Evolutionary conservation across 441 rosid genomes (phyloP).

Genomic region (Erodium trifolium): DNA sequence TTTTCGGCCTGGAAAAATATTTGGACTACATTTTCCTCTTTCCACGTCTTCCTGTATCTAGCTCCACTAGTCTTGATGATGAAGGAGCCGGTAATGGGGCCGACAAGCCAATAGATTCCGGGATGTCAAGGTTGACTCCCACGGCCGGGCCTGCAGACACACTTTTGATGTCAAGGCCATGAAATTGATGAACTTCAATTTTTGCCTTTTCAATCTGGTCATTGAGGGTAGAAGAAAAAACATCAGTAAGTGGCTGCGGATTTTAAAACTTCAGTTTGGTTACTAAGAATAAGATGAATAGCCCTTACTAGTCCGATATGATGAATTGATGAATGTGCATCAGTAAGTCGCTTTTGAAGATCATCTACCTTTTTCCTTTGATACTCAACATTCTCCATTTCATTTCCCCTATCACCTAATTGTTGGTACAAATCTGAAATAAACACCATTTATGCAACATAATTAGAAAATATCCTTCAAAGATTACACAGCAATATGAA

Average conservation of each 20-base stretch:
- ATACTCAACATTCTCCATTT: conserved; percentile 88
- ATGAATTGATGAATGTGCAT: conserved; percentile 74
- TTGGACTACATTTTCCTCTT: conserved; percentile 47
- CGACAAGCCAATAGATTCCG: conserved; percentile 73
- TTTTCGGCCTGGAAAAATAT: neutral
- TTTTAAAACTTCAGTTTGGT: neutral
- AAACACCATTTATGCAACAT: neutral
- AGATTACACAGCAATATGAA: neutral
- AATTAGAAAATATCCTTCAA: too few species aligned
- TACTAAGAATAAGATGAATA: neutral
- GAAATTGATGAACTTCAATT: conserved; percentile 40
- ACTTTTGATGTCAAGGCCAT: conserved; percentile 36
- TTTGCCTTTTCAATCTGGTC: conserved; percentile 60
- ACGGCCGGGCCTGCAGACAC: conserved; percentile 33
- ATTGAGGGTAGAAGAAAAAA: conserved; percentile 12
- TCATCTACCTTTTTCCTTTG: conserved; percentile 58
- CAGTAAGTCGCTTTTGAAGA: conserved; percentile 69
- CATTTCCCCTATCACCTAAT: conserved; percentile 69
- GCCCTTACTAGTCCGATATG: conserved; percentile 68
- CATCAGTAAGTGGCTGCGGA: conserved; percentile 9
- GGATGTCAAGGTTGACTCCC: conserved; percentile 69
- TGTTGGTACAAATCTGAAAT: conserved; percentile 55
- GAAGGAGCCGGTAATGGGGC: conserved; percentile 40
- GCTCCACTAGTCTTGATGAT: conserved; percentile 54
- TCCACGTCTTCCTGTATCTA: conserved; percentile 54